Evolutionary conservation across 345 rosid genomes (phyloP), one percentile per base, ranked within the genome.

Genomic region (Lepidium didymum): DNA sequence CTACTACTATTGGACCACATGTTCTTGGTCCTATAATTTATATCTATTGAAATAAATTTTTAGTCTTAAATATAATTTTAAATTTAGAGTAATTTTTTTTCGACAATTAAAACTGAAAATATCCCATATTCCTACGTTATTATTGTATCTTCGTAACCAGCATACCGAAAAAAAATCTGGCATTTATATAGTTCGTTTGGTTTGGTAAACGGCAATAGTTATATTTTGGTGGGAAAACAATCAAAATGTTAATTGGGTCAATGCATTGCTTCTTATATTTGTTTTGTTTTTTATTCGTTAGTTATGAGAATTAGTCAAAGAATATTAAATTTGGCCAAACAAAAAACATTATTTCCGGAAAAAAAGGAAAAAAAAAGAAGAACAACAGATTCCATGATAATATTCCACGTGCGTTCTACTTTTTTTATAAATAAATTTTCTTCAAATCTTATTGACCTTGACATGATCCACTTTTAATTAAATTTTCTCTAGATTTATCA

Each of bases 401-500:
- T 56, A 15, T 47, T 68, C 73, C 73, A 68, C 73, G 66, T 68
- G 73, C 66, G 27, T 3, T 0, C 9, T 29, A 40, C 16, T 56
- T 33, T 36, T 51, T 10, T 8, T 31, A 12, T 15, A 1, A 13
- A 6, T 42, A 43, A 2, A 2, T 23, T 50, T 50, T 37, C 46
- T 67, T n/a, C 46, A 56, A 46, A 68, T 68, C 64, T 68, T 46
- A 68, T 21, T 46, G 57, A 68, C 56, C 29, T 68, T 68, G 64
- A 57, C 57, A 8, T 57, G 65, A 46, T 68, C 38, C 7, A 68
- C 47, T 56, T 68, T 56, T 21, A 23, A 35, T 43, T 34, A 23
- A 25, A 5, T 55, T 49, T 36, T 23, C 49, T 37, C 14, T 37
- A 50, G 10, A 21, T 42, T 42, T 11, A 42, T 33, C 9, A 29